Evolutionary conservation across 139 green algal species (phyloP).

Genomic region (Chlorella sp.): DNA sequence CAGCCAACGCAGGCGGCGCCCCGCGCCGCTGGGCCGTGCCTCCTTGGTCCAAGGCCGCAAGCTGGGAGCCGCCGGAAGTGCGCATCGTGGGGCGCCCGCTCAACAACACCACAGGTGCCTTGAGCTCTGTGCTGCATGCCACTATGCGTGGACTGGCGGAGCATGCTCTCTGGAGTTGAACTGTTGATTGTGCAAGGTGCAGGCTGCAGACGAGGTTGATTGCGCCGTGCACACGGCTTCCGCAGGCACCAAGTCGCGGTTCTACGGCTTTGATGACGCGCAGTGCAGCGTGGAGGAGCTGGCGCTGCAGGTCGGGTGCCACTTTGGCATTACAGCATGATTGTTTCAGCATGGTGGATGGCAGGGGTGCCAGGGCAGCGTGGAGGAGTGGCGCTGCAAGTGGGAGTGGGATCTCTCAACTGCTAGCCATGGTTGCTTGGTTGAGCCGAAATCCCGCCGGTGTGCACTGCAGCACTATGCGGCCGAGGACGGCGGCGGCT

Average conservation of each 20-base stretch:
- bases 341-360: too few relatives aligned
- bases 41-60: slow-evolving; percentile 55
- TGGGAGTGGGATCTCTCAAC: too few relatives aligned
- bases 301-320: slow-evolving; percentile 49
- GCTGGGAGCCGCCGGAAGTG: slow-evolving; percentile 61
- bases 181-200: too few relatives aligned
- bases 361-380: too few relatives aligned
- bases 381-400: too few relatives aligned
- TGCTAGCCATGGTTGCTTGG: too few relatives aligned
- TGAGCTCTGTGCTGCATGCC: neutral
- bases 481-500: slow-evolving; percentile 66
- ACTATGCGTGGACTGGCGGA: neutral
- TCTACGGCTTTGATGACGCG: slow-evolving; percentile 41
- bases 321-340: too few relatives aligned
- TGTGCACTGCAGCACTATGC: slow-evolving; percentile 70
- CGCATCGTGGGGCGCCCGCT: slow-evolving; percentile 48
- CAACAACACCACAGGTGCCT: slow-evolving; percentile 13
- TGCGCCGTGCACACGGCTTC: neutral
- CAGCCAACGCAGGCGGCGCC: too few relatives aligned
- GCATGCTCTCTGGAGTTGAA: neutral
- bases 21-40: slow-evolving; percentile 78
- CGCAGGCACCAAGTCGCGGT: slow-evolving; percentile 60
- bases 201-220: too few relatives aligned
- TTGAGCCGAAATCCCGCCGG: too few relatives aligned
- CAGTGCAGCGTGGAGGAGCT: slow-evolving; percentile 74